phyloP scores from a whole-genome alignment of 768 basidiomycete species.

The Fomitopsis pulvina region DNA sequence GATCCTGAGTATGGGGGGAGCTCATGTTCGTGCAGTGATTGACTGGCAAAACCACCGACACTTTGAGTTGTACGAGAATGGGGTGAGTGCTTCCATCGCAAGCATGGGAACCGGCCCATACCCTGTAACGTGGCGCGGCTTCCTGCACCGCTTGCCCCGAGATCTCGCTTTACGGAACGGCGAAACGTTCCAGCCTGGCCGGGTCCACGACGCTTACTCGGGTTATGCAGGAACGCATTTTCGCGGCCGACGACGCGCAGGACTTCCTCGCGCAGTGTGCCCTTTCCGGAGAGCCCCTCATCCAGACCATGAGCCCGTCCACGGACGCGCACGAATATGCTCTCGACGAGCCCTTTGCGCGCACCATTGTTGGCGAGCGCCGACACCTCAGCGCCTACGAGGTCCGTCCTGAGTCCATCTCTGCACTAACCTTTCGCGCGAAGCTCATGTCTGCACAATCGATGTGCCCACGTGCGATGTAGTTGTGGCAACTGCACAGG shows the following conservation, averaged over 20 bases:
- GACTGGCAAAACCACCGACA: constrained; percentile 62
- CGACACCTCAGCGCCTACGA: constrained; percentile 20
- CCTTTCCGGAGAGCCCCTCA: constrained; percentile 37
- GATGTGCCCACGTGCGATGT: background rate
- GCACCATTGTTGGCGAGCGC: constrained; percentile 35
- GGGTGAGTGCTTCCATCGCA: constrained; percentile 10
- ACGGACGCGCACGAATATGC: constrained; percentile 30
- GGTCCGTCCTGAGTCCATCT: constrained; percentile 10
- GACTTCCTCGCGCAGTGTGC: constrained; percentile 31
- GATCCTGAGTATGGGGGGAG: background rate
- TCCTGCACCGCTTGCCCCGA: background rate
- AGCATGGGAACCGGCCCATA: background rate
- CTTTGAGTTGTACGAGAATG: constrained; percentile 32
- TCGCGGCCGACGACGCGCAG: constrained; percentile 34
- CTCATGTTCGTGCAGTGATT: constrained; percentile 41
- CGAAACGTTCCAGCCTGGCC: background rate
- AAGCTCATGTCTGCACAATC: background rate
- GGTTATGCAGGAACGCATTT: constrained; percentile 26
- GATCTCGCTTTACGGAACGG: background rate
- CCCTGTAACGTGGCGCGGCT: background rate
- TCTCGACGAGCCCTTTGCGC: constrained; percentile 37
- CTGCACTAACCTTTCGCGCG: no score
- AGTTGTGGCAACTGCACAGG: constrained; percentile 43
- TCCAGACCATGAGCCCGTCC: constrained; percentile 30
- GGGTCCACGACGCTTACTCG: background rate